phyloP scores from a whole-genome alignment of 768 basidiomycete species.

The Leucocoprinus sp. region DNA sequence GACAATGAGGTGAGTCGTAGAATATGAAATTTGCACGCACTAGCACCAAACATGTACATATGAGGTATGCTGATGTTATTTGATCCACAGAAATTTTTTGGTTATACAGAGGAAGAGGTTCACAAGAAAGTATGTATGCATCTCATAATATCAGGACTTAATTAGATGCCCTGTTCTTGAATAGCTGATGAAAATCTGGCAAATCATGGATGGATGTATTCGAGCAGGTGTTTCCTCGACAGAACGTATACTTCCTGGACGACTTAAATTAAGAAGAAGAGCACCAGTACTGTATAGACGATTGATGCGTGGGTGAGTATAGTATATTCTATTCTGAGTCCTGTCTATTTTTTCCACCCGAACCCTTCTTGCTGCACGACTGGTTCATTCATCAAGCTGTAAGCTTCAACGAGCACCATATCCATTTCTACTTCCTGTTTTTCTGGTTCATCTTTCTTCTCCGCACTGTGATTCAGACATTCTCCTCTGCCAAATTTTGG shows the following conservation, averaged over 20 bases:
- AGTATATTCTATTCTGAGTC: slow-evolving; percentile 12
- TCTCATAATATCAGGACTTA: slow-evolving; percentile 20
- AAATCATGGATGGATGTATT: slow-evolving; percentile 91
- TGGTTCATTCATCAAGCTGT: neutral
- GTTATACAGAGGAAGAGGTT: slow-evolving; percentile 68
- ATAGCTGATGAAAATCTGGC: slow-evolving; percentile 71
- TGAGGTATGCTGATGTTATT: neutral
- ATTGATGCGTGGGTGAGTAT: slow-evolving; percentile 74
- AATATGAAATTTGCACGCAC: too few relatives aligned
- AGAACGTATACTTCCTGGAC: slow-evolving; percentile 80
- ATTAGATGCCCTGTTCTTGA: neutral
- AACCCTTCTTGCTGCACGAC: neutral
- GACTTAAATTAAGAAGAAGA: slow-evolving; percentile 67
- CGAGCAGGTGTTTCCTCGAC: slow-evolving; percentile 73
- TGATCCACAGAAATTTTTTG: slow-evolving; percentile 45
- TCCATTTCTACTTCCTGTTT: too few relatives aligned
- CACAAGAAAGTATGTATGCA: slow-evolving; percentile 48
- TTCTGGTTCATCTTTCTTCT: neutral
- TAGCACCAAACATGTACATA: neutral
- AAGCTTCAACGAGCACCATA: too few relatives aligned
- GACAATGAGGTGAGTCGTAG: slow-evolving; percentile 65
- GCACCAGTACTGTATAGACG: slow-evolving; percentile 87
- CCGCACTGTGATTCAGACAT: too few relatives aligned
- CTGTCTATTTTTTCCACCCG: slow-evolving; percentile 3
- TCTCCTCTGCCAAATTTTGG: neutral